Percentiles rank a stretch among this genome's conserved stretches.
Evolutionary conservation across 2,329 filamentous ascomycete genomes (phyloP).

Genomic region (Venturiaceae sp.): DNA sequence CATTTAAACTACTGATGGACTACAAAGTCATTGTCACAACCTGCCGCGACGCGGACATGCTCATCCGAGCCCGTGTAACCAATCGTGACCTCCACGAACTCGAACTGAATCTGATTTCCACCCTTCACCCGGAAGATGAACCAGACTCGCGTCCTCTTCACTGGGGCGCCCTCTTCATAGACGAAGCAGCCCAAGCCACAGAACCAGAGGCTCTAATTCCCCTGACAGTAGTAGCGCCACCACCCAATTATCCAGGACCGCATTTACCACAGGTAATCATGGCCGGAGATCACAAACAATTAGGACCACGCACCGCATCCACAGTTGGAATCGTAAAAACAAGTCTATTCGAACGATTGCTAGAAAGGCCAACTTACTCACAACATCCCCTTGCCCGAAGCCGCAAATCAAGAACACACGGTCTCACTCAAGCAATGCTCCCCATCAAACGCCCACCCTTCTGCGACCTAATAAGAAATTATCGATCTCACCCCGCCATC

Average conservation of each 20-base stretch:
- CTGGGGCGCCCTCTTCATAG: constrained; percentile 34
- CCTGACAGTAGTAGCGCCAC: constrained; percentile 29
- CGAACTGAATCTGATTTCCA: constrained; percentile 20
- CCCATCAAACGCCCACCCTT: constrained; percentile 34
- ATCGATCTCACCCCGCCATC: constrained; percentile 36
- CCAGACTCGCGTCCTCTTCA: constrained; percentile 20
- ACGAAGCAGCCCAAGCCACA: constrained; percentile 37
- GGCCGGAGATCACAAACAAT: constrained; percentile 36
- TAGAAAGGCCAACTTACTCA: constrained; percentile 24
- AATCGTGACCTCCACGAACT: constrained; percentile 30
- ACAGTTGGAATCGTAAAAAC: constrained; percentile 21
- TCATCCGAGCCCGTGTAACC: constrained; percentile 31
- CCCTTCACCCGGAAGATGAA: constrained; percentile 20
- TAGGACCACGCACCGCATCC: constrained; percentile 30
- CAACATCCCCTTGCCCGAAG: constrained; percentile 30
- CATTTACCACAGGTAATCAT: constrained; percentile 30
- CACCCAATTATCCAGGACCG: constrained; percentile 14
- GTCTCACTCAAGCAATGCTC: constrained; percentile 22
- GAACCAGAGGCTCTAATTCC: constrained; percentile 32
- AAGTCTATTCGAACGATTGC: constrained; percentile 33
- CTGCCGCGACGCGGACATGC: constrained; percentile 29
- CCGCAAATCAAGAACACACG: constrained; percentile 16
- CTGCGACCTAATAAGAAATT: constrained; percentile 34
- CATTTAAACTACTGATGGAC: constrained; percentile 26
- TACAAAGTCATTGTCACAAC: constrained; percentile 34